phyloP scores from a whole-genome alignment of 345 rosid species.

The Populus tremula region DNA sequence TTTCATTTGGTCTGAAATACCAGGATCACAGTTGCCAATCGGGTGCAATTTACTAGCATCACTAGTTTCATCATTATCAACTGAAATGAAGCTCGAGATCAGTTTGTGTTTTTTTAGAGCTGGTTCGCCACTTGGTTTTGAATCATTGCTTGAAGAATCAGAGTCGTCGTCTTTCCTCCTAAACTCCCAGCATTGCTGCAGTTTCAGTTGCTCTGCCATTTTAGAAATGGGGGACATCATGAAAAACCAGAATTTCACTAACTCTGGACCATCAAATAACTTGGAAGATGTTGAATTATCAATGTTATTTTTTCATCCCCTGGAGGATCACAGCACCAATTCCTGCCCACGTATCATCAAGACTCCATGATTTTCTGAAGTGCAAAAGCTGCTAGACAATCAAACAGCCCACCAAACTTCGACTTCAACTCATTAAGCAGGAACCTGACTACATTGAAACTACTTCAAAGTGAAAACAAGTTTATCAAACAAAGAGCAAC shows the following conservation, averaged over 20 bases:
- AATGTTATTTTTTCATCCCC: background rate
- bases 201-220: constrained; percentile 36
- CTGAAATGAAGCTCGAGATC: constrained; percentile 21
- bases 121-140: constrained; percentile 26
- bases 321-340: background rate
- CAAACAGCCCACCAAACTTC: background rate
- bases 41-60: constrained; percentile 25
- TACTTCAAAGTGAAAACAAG: background rate
- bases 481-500: background rate
- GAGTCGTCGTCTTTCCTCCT: constrained; percentile 35
- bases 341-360: background rate
- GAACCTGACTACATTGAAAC: background rate
- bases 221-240: constrained; percentile 11
- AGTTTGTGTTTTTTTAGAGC: constrained; percentile 30
- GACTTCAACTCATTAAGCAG: background rate
- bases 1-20: constrained; percentile 10
- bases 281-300: constrained; percentile 2
- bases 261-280: background rate
- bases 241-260: background rate
- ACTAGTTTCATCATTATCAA: constrained; percentile 28
- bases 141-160: constrained; percentile 46
- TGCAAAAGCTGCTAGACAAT: background rate
- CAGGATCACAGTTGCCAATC: constrained; percentile 16
- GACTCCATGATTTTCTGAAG: background rate
- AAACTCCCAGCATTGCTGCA: constrained; percentile 53